Evolutionary conservation across 2,329 filamentous ascomycete genomes (phyloP).

Genomic region (Colletotrichum chlorophyti): DNA sequence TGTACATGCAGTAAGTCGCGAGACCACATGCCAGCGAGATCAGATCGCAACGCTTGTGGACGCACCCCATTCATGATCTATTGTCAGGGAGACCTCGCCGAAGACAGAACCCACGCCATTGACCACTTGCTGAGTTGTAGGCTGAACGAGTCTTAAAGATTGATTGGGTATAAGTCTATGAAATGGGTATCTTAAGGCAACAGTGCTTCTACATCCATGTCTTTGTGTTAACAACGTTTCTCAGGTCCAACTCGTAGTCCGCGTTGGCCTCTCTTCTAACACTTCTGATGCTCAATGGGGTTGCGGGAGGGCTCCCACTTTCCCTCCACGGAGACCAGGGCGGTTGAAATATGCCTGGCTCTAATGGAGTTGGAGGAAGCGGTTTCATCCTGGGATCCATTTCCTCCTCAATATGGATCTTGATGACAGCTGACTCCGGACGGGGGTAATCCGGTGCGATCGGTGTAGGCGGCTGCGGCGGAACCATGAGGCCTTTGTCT

Average conservation of each 20-base stretch:
- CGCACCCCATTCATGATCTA: too few relatives aligned
- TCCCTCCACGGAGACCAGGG: conserved; percentile 7
- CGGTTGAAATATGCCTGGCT: neutral
- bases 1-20: too few relatives aligned
- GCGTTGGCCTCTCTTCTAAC: neutral
- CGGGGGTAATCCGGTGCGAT: neutral
- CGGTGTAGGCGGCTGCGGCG: neutral
- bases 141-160: too few relatives aligned
- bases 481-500: neutral
- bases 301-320: neutral
- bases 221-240: conserved; percentile 3
- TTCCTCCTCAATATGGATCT: conserved; percentile 4
- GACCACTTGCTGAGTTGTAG: too few relatives aligned
- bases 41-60: too few relatives aligned
- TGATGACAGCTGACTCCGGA: neutral
- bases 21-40: too few relatives aligned
- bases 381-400: conserved; percentile 17
- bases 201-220: conserved; percentile 14
- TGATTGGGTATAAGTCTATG: too few relatives aligned
- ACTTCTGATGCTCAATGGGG: neutral
- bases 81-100: too few relatives aligned
- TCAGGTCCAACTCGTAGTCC: conserved; percentile 13
- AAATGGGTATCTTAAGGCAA: too few relatives aligned
- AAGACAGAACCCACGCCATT: too few relatives aligned
- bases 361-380: neutral